Percentiles rank a stretch among this genome's conserved stretches.
Conservation (phyloP, 2,329 filamentous ascomycete species). For the Byssoonygena ceratinophila region DNA sequence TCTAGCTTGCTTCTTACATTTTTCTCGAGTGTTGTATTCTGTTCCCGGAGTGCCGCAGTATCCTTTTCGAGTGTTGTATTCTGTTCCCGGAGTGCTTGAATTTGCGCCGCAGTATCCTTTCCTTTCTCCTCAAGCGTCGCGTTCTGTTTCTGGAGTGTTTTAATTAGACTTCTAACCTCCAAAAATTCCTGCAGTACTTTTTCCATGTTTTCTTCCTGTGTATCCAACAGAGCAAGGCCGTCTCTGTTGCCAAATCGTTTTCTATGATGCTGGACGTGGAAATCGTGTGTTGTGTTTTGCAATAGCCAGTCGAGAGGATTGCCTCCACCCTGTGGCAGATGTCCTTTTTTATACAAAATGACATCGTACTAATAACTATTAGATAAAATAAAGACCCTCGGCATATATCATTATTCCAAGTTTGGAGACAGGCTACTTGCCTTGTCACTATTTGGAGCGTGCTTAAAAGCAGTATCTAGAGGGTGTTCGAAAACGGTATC, state of each 20-base stretch:
- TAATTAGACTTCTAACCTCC: slow-evolving; percentile 3
- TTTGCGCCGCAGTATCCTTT: not conserved
- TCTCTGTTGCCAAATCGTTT: slow-evolving; percentile 10
- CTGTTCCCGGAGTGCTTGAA: too few relatives aligned
- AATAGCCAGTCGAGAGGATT: slow-evolving; percentile 6
- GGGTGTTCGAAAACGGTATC: not conserved
- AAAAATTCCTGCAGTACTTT: slow-evolving; percentile 1
- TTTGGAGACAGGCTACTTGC: slow-evolving; percentile 9
- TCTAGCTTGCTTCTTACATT: slow-evolving; percentile 9
- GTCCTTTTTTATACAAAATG: slow-evolving; percentile 8
- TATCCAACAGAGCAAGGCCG: slow-evolving; percentile 8
- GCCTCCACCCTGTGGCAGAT: not conserved
- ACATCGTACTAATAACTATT: slow-evolving; percentile 6
- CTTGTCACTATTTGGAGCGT: too few relatives aligned
- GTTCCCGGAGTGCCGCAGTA: not conserved
- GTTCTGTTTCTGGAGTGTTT: slow-evolving; percentile 2
- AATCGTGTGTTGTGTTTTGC: slow-evolving; percentile 4
- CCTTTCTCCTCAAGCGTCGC: slow-evolving; percentile 1
- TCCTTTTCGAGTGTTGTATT: not conserved
- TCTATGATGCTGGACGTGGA: slow-evolving; percentile 2
- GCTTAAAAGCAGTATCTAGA: too few relatives aligned
- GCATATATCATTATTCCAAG: slow-evolving; percentile 4
- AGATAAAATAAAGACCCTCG: slow-evolving; percentile 6
- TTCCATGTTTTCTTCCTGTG: slow-evolving; percentile 7
- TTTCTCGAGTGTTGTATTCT: not conserved